Evolutionary conservation across 768 basidiomycete genomes (phyloP).

Genomic region (Suillus discolor): DNA sequence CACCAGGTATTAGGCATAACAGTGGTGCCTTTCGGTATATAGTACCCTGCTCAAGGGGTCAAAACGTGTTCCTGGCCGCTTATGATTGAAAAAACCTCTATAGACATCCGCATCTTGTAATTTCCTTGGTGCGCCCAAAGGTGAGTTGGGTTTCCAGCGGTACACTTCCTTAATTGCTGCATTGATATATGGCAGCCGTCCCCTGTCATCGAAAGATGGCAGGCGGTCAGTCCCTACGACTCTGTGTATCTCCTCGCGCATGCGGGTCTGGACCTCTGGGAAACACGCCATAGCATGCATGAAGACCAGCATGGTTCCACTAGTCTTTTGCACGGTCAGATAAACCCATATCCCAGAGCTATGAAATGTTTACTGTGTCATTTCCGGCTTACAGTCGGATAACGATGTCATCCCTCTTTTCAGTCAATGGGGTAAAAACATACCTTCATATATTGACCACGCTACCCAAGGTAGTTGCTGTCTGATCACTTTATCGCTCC

Average conservation of each 20-base stretch:
- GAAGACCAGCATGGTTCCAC: slow-evolving; percentile 9
- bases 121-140: slow-evolving; percentile 15
- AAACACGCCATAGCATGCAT: slow-evolving; percentile 11
- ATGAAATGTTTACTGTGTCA: slow-evolving; percentile 5
- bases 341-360: not conserved
- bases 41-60: slow-evolving; percentile 2
- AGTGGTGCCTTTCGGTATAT: slow-evolving; percentile 9
- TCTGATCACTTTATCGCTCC: not conserved
- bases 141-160: slow-evolving; percentile 17
- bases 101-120: slow-evolving; percentile 16
- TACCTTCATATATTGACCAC: slow-evolving; percentile 14
- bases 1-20: slow-evolving; percentile 7
- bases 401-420: not conserved
- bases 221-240: slow-evolving; percentile 44
- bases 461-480: slow-evolving; percentile 10
- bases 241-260: slow-evolving; percentile 43
- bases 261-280: slow-evolving; percentile 6
- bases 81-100: not conserved
- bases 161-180: slow-evolving; percentile 27
- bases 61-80: not conserved
- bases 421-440: not conserved
- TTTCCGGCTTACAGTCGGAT: not conserved
- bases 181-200: slow-evolving; percentile 45
- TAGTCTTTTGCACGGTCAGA: slow-evolving; percentile 4
- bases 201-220: slow-evolving; percentile 40